phyloP scores from a whole-genome alignment of 306 rosid genomes.

The Crotalaria pallida region DNA sequence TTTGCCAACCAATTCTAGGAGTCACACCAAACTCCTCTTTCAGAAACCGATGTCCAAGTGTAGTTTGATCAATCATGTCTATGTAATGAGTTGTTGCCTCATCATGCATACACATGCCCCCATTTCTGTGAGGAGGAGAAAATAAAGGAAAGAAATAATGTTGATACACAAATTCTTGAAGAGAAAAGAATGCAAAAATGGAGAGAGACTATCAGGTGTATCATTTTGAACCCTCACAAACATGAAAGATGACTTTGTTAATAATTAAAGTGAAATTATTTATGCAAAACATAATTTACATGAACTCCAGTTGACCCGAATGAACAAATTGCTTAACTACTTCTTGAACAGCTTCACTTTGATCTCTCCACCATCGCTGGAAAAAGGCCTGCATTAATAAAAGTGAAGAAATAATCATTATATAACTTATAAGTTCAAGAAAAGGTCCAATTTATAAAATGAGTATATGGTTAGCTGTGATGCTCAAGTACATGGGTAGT shows the following conservation, averaged over 20 bases:
- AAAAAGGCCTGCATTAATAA: slow-evolving; percentile 62
- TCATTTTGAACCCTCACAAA: slow-evolving; percentile 14
- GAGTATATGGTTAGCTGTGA: background rate
- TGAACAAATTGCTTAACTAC: slow-evolving; percentile 51
- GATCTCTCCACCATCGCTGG: slow-evolving; percentile 86
- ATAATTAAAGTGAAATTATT: background rate
- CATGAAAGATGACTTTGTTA: background rate
- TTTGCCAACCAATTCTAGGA: slow-evolving; percentile 89
- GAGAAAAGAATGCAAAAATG: background rate
- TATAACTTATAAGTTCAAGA: background rate
- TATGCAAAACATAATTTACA: slow-evolving; percentile 38
- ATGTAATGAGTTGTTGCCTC: slow-evolving; percentile 82
- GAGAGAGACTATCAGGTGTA: background rate
- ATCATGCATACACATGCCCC: slow-evolving; percentile 93
- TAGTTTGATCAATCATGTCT: slow-evolving; percentile 87
- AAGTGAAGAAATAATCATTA: background rate
- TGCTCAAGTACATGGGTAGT: background rate
- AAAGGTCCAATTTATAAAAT: background rate
- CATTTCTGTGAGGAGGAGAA: slow-evolving; percentile 49
- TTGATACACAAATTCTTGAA: background rate
- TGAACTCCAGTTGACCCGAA: slow-evolving; percentile 77
- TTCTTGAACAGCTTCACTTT: slow-evolving; percentile 49
- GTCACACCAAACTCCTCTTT: slow-evolving; percentile 54
- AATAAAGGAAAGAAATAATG: slow-evolving; percentile 20
- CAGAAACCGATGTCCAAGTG: slow-evolving; percentile 70